phyloP scores from a whole-genome alignment of 2,329 filamentous ascomycete species.

The Pseudocercospora eumusae region DNA sequence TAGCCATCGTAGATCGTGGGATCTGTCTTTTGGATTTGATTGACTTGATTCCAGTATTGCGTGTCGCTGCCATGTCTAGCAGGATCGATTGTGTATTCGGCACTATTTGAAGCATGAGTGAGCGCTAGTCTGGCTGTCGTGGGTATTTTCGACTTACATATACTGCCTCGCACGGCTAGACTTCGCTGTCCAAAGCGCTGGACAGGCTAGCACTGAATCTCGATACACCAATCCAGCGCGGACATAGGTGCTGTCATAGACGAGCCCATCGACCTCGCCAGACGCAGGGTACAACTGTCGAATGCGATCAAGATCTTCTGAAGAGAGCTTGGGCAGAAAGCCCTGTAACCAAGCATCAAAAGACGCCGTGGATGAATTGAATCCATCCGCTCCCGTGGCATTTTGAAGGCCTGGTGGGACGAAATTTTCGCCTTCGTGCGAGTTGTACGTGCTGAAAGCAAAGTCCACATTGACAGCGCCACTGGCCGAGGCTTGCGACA shows the following conservation, averaged over 20 bases:
- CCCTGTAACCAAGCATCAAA: constrained; percentile 58
- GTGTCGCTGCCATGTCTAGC: constrained; percentile 62
- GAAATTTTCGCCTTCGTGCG: constrained; percentile 65
- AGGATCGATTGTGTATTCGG: constrained; percentile 60
- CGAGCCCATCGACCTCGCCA: constrained; percentile 53
- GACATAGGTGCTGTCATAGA: constrained; percentile 54
- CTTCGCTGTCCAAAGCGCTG: constrained; percentile 58
- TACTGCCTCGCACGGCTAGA: constrained; percentile 49
- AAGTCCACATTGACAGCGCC: constrained; percentile 49
- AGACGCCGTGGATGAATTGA: constrained; percentile 53
- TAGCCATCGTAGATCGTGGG: constrained; percentile 59
- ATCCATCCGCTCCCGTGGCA: constrained; percentile 40
- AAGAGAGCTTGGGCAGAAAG: constrained; percentile 54
- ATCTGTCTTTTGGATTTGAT: constrained; percentile 55
- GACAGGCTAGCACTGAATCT: constrained; percentile 62
- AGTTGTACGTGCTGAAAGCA: constrained; percentile 61
- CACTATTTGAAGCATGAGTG: neutral
- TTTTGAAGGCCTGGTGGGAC: constrained; percentile 53
- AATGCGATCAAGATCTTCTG: constrained; percentile 44
- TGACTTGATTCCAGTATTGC: constrained; percentile 61
- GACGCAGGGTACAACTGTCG: constrained; percentile 51
- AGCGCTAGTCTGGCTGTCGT: neutral
- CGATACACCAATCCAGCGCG: constrained; percentile 60
- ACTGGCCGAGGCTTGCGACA: constrained; percentile 49
- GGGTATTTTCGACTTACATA: constrained; percentile 42